Conservation (phyloP, 2,329 filamentous ascomycete genomes). For the Ilyonectria mors-panacis region DNA sequence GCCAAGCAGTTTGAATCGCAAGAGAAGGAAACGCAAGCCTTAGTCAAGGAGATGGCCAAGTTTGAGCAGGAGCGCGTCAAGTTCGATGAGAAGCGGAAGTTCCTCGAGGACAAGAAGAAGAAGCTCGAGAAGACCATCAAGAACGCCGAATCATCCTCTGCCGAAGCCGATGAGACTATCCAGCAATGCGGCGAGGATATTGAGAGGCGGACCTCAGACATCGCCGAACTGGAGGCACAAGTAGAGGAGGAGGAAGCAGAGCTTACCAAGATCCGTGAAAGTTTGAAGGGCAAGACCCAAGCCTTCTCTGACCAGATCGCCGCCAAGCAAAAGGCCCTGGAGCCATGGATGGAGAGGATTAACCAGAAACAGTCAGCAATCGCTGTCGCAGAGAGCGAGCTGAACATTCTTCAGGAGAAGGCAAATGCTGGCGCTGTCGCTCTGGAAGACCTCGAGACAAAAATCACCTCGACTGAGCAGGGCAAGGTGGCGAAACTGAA, state of each 20-base stretch:
- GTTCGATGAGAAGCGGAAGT: slow-evolving; percentile 98
- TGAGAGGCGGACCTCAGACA: slow-evolving; percentile 81
- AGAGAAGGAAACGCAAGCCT: slow-evolving; percentile 83
- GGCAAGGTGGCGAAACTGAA: slow-evolving; percentile 78
- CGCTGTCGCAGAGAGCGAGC: slow-evolving; percentile 93
- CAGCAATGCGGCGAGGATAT: slow-evolving; percentile 86
- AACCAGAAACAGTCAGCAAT: slow-evolving; percentile 96
- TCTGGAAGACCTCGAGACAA: slow-evolving; percentile 85
- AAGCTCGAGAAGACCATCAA: slow-evolving; percentile 92
- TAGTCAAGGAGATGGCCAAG: slow-evolving; percentile 90
- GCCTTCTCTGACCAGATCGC: slow-evolving; percentile 94
- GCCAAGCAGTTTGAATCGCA: slow-evolving; percentile 86
- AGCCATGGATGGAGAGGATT: slow-evolving; percentile 97
- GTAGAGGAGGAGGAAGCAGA: slow-evolving; percentile 87
- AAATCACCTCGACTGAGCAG: slow-evolving; percentile 81
- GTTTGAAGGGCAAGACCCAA: slow-evolving; percentile 95
- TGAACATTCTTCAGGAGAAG: slow-evolving; percentile 91
- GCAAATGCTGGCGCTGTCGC: slow-evolving; percentile 89
- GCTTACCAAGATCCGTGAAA: slow-evolving; percentile 85
- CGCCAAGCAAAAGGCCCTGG: slow-evolving; percentile 90
- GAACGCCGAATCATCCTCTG: slow-evolving; percentile 80
- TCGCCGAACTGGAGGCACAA: slow-evolving; percentile 80
- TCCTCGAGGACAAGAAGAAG: slow-evolving; percentile 89
- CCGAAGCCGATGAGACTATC: slow-evolving; percentile 83
- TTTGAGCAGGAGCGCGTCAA: slow-evolving; percentile 98